A percentile compares a stretch with the other conserved stretches of the same genome.
Evolutionary conservation across 192 early-diverging fungal species (phyloP).

Genomic region (Pilaira anomala): DNA sequence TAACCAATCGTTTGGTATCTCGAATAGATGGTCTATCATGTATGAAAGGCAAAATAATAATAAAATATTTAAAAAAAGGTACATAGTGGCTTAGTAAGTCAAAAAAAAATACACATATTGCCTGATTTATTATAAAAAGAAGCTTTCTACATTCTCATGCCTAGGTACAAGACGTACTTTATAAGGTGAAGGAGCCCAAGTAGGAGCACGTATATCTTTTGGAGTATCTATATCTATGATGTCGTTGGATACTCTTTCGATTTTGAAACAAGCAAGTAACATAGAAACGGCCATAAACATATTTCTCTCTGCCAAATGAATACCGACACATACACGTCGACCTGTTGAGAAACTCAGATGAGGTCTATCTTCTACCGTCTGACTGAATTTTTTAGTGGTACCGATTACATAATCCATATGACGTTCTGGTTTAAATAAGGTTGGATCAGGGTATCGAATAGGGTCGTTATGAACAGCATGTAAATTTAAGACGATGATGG

Average conservation of each 20-base stretch:
- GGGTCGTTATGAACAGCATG: conserved; percentile 51
- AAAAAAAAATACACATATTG: too few relatives aligned
- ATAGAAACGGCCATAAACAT: conserved; percentile 22
- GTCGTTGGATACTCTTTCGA: conserved; percentile 6
- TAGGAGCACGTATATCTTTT: conserved; percentile 17
- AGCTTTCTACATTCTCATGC: conserved; percentile 3
- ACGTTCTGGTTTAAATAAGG: conserved; percentile 50
- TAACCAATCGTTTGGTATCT: too few relatives aligned
- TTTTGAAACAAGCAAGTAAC: conserved; percentile 27
- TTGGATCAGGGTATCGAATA: conserved; percentile 40
- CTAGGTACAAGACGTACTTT: conserved; percentile 24
- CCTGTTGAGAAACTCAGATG: conserved; percentile 37
- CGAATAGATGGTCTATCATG: too few relatives aligned
- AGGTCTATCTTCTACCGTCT: conserved; percentile 22
- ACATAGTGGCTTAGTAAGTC: too few relatives aligned
- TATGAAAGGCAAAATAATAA: too few relatives aligned
- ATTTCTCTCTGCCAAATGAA: conserved; percentile 37
- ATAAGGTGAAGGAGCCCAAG: conserved; percentile 26
- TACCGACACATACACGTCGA: conserved; percentile 37
- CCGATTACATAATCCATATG: conserved; percentile 24
- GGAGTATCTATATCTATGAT: conserved; percentile 13
- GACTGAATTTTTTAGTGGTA: neutral
- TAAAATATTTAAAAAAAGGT: too few relatives aligned
- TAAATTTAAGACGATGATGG: conserved; percentile 52
- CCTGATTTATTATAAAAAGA: conserved; percentile 4